These are phyloP conservation scores for Ascochyta viciae-villosae DNA, from an alignment of 2,329 filamentous ascomycete species.

Conservation along the genomic window DNA sequence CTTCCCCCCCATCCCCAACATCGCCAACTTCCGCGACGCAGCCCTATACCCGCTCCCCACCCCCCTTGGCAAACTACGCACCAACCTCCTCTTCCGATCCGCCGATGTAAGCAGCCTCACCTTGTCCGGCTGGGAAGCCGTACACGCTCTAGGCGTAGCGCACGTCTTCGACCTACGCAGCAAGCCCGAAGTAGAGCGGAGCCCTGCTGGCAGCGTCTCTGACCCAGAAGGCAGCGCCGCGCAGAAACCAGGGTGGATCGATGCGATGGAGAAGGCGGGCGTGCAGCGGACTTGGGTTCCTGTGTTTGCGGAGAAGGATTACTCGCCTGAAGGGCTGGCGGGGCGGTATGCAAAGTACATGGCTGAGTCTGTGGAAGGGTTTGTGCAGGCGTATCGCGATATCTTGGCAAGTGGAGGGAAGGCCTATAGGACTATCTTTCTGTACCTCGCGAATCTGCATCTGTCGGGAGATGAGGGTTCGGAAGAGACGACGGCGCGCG, in stretches of 20 bases:
- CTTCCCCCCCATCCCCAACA: slow-evolving; percentile 43
- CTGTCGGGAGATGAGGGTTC: background rate
- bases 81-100: slow-evolving; percentile 68
- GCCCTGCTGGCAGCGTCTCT: slow-evolving; percentile 9
- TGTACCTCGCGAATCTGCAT: slow-evolving; percentile 58
- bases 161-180: slow-evolving; percentile 74
- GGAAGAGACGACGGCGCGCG: slow-evolving; percentile 41
- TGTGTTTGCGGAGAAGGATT: slow-evolving; percentile 69
- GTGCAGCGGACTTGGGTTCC: slow-evolving; percentile 65
- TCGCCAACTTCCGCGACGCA: slow-evolving; percentile 48
- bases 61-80: slow-evolving; percentile 54
- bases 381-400: slow-evolving; percentile 67
- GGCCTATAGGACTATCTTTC: slow-evolving; percentile 66
- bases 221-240: slow-evolving; percentile 48
- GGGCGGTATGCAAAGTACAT: slow-evolving; percentile 68
- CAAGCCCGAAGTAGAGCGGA: slow-evolving; percentile 62
- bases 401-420: slow-evolving; percentile 64
- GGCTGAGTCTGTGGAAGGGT: slow-evolving; percentile 62
- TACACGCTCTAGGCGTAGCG: slow-evolving; percentile 63
- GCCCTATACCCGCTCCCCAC: slow-evolving; percentile 33
- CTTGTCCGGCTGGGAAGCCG: slow-evolving; percentile 25
- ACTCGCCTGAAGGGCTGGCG: slow-evolving; percentile 68
- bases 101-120: slow-evolving; percentile 63
- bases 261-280: slow-evolving; percentile 45
- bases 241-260: slow-evolving; percentile 26